A percentile compares a stretch with the other conserved stretches of the same genome.
Conservation (phyloP, 2,329 filamentous ascomycete species). For the Aureobasidium sp. region DNA sequence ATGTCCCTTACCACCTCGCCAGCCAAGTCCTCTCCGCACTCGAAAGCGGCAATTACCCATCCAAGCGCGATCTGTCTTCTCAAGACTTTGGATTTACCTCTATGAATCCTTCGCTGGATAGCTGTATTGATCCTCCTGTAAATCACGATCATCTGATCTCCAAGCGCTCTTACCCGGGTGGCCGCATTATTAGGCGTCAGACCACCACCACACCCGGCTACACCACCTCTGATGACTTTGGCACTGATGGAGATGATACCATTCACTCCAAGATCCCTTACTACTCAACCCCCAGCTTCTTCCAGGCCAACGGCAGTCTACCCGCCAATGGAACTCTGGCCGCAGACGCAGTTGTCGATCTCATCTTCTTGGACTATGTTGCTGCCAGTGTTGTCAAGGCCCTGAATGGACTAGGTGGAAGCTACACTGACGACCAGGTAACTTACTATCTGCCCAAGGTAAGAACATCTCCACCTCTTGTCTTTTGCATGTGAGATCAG, state of each 20-base stretch:
- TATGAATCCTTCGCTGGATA: conserved; percentile 30
- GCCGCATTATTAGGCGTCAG: conserved; percentile 45
- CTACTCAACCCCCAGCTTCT: conserved; percentile 45
- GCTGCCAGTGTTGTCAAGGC: conserved; percentile 31
- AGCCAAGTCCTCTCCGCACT: conserved; percentile 36
- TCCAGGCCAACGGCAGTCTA: conserved; percentile 45
- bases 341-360: conserved; percentile 42
- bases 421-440: conserved; percentile 28
- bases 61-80: conserved; percentile 28
- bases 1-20: conserved; percentile 46
- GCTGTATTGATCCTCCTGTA: conserved; percentile 44
- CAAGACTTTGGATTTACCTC: conserved; percentile 33
- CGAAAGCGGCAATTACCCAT: conserved; percentile 37
- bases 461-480: background rate
- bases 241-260: conserved; percentile 51
- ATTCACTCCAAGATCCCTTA: conserved; percentile 42
- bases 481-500: background rate
- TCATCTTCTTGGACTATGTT: conserved; percentile 49
- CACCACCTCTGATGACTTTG: conserved; percentile 52
- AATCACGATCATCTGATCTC: conserved; percentile 25
- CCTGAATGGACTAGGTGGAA: conserved; percentile 31
- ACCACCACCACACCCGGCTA: conserved; percentile 43
- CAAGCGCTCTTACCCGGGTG: conserved; percentile 29
- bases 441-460: conserved; percentile 31
- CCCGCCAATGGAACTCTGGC: conserved; percentile 37